phyloP scores from a whole-genome alignment of 495 filamentous ascomycete species.

The Xylaria flabelliformis region DNA sequence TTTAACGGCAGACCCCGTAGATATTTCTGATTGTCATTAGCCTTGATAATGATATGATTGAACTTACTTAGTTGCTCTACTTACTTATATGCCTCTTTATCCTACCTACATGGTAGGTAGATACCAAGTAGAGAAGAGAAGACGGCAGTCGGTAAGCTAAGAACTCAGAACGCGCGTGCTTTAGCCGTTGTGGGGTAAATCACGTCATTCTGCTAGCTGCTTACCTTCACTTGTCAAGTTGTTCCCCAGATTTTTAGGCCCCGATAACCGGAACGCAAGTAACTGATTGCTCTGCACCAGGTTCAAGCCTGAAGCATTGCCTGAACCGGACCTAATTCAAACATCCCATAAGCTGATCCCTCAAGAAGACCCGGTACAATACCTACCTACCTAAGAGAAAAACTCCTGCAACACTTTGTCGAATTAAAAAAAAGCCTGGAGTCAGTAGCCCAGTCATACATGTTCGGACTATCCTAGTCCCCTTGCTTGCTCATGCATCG shows the following conservation, averaged over 20 bases:
- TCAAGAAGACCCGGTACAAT: too few species aligned
- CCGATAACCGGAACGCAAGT: conserved; percentile 26
- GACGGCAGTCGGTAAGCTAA: conserved; percentile 25
- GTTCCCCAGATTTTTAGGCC: conserved; percentile 27
- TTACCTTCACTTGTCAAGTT: conserved; percentile 2
- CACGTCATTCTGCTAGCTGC: conserved; percentile 24
- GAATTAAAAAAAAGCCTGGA: not conserved
- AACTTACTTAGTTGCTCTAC: not conserved
- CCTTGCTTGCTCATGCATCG: not conserved
- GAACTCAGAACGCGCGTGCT: conserved; percentile 1
- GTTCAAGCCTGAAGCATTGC: conserved; percentile 12
- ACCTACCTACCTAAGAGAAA: too few species aligned
- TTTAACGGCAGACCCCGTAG: not conserved
- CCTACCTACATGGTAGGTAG: too few species aligned
- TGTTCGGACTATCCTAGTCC: not conserved
- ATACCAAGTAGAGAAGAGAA: too few species aligned
- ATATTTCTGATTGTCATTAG: not conserved
- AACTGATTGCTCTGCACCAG: not conserved
- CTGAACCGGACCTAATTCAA: too few species aligned
- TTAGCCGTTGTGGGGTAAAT: conserved; percentile 21
- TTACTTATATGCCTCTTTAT: too few species aligned
- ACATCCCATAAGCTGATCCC: not conserved
- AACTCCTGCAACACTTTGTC: not conserved
- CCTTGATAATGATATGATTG: not conserved
- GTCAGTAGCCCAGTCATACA: not conserved